These are phyloP conservation scores for Lathyrus aphaca DNA, from an alignment of 306 rosid genomes.

Conservation along the genomic window DNA sequence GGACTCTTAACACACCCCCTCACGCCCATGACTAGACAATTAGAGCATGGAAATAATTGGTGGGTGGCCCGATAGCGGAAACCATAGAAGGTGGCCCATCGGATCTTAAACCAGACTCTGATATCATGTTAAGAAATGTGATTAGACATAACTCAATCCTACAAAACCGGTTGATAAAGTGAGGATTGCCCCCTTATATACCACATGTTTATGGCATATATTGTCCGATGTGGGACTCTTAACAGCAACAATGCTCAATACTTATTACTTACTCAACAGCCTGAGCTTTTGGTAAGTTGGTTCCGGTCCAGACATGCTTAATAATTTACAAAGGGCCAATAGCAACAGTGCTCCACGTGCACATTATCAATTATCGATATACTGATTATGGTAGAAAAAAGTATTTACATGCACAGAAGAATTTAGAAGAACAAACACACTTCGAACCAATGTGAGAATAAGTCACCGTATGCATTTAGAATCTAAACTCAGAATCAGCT, in stretches of 20 bases:
- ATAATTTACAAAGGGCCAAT: background rate
- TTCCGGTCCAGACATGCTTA: background rate
- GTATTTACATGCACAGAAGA: background rate
- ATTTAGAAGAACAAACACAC: constrained; percentile 22
- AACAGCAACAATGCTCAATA: background rate
- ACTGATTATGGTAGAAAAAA: background rate
- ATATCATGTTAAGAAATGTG: too few species aligned
- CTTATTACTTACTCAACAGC: background rate
- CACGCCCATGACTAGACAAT: too few species aligned
- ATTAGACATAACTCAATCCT: too few species aligned
- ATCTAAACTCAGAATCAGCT: constrained; percentile 4
- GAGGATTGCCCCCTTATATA: too few species aligned
- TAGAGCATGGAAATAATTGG: too few species aligned
- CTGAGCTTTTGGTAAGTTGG: background rate
- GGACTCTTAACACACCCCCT: too few species aligned
- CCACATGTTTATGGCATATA: too few species aligned
- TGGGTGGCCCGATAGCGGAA: too few species aligned
- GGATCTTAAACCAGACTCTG: too few species aligned
- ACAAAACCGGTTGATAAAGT: too few species aligned
- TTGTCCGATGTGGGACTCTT: too few species aligned
- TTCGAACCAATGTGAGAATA: constrained; percentile 8
- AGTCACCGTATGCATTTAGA: constrained; percentile 20
- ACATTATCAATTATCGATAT: constrained; percentile 18
- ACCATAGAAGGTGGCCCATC: too few species aligned
- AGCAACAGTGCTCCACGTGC: constrained; percentile 14